Percentiles rank a stretch among this genome's conserved stretches.
These are phyloP conservation scores for Parastagonospora nodorum DNA, from an alignment of 2,329 filamentous ascomycete genomes.

Conservation along the genomic window DNA sequence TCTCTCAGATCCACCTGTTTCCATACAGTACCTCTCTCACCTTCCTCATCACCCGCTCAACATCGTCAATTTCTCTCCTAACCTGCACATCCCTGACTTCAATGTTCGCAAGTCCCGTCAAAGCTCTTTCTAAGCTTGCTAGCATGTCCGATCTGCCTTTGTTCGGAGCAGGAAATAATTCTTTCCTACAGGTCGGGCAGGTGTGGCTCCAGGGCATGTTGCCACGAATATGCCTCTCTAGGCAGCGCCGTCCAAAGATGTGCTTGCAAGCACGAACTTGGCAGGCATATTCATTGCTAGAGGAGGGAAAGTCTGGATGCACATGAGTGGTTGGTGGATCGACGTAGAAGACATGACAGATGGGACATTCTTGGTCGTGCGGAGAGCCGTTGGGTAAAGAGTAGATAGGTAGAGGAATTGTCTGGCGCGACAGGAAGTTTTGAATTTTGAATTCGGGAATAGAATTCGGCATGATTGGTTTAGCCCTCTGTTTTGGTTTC, in stretches of 20 bases:
- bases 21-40: constrained; percentile 15
- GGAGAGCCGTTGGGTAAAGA: constrained; percentile 4
- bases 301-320: constrained; percentile 20
- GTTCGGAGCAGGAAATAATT: constrained; percentile 24
- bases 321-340: constrained; percentile 17
- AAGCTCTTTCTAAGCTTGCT: constrained; percentile 6
- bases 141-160: constrained; percentile 11
- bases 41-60: constrained; percentile 13
- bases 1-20: constrained; percentile 16
- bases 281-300: constrained; percentile 20
- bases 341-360: constrained; percentile 19
- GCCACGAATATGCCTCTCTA: constrained; percentile 23
- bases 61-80: constrained; percentile 11
- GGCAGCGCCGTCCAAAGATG: constrained; percentile 23
- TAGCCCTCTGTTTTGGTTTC: neutral
- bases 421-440: constrained; percentile 26
- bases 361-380: constrained; percentile 13
- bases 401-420: constrained; percentile 11
- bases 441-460: constrained; percentile 17
- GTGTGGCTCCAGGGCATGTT: constrained; percentile 27
- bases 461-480: constrained; percentile 12
- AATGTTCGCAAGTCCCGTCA: constrained; percentile 10
- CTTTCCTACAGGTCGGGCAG: constrained; percentile 25
- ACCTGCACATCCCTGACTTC: constrained; percentile 6
- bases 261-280: constrained; percentile 20